Conservation (phyloP, 768 basidiomycete species). For the Lentinus brumalis region DNA sequence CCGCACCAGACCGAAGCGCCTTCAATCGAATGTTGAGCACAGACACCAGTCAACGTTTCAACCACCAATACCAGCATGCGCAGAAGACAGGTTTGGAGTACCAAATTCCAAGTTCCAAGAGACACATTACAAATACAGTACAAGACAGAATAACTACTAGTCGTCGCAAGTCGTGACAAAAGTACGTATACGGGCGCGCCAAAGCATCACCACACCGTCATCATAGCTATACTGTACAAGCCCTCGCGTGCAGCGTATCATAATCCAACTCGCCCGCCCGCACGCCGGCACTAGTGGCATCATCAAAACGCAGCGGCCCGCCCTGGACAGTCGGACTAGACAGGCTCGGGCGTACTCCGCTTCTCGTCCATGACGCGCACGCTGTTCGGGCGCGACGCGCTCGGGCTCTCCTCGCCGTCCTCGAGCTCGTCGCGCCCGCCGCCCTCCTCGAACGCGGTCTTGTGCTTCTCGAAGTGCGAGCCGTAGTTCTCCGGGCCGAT, state of each 20-base stretch:
- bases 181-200: too few species aligned
- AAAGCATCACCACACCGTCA: too few species aligned
- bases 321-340: not conserved
- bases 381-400: constrained; percentile 20
- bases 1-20: not conserved
- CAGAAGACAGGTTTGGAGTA: not conserved
- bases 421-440: constrained; percentile 53
- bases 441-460: constrained; percentile 78
- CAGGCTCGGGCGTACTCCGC: constrained; percentile 18
- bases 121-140: too few species aligned
- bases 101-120: too few species aligned
- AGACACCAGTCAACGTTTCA: too few species aligned
- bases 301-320: not conserved
- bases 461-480: constrained; percentile 81
- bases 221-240: too few species aligned
- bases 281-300: not conserved
- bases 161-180: too few species aligned
- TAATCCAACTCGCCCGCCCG: too few species aligned
- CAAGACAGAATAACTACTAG: too few species aligned
- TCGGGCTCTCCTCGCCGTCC: constrained; percentile 24
- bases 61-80: too few species aligned
- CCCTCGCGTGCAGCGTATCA: too few species aligned
- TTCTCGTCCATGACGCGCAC: constrained; percentile 20
- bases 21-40: not conserved
- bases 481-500: constrained; percentile 69